Conservation (phyloP, 208 protist genomes). For the Trypanosoma theileri region DNA sequence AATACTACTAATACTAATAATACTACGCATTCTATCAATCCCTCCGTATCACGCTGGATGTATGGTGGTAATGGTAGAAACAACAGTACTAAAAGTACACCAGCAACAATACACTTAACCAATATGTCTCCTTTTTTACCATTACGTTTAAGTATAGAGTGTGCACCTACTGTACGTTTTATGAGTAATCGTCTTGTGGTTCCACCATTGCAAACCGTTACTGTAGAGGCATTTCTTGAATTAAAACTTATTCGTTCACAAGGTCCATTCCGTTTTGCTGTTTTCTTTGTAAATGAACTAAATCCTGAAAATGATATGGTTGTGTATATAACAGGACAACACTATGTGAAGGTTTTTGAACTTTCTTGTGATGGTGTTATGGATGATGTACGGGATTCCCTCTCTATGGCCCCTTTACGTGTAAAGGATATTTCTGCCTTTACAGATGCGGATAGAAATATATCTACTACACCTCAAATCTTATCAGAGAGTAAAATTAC, state of each 20-base stretch:
- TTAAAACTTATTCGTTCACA: conserved; percentile 64
- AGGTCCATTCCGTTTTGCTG: conserved; percentile 72
- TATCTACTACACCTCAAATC: conserved; percentile 28
- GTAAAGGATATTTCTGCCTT: conserved; percentile 31
- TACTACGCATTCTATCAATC: background rate
- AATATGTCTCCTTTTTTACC: conserved; percentile 75
- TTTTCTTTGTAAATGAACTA: conserved; percentile 83
- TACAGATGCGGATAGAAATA: background rate
- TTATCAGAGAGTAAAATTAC: conserved; percentile 68
- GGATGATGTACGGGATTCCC: conserved; percentile 43
- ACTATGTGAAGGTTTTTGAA: conserved; percentile 86
- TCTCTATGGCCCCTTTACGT: conserved; percentile 59
- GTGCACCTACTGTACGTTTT: conserved; percentile 71
- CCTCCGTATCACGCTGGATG: background rate
- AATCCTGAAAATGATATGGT: conserved; percentile 90
- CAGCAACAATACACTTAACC: conserved; percentile 38
- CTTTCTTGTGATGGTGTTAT: conserved; percentile 49
- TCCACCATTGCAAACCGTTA: conserved; percentile 45
- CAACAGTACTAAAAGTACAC: conserved; percentile 8
- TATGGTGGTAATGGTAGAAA: conserved; percentile 20
- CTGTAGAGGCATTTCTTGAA: conserved; percentile 62
- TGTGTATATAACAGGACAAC: conserved; percentile 69
- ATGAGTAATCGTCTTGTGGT: conserved; percentile 54
- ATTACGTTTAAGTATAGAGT: conserved; percentile 74
- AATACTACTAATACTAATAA: no score